Conservation (phyloP, 306 rosid species). For the Pueraria montana region DNA sequence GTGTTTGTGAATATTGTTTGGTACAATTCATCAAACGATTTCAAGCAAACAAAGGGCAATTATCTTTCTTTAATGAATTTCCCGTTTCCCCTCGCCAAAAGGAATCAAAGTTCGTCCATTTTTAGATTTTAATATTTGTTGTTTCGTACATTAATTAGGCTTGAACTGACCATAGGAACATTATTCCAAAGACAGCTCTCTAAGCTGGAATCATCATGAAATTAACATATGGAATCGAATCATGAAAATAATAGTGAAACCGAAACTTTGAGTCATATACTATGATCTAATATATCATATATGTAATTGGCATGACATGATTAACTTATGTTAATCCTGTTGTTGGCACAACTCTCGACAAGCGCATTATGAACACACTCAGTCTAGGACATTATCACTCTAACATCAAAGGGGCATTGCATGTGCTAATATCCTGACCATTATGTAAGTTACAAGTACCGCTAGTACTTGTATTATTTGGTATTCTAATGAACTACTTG, state of each 20-base stretch:
- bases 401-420: constrained; percentile 45
- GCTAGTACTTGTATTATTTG: constrained; percentile 25
- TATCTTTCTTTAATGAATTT: not conserved
- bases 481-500: not conserved
- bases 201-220: constrained; percentile 23
- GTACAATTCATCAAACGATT: not conserved
- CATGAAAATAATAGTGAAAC: not conserved
- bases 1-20: too few species aligned
- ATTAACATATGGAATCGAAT: constrained; percentile 33
- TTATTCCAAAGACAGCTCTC: constrained; percentile 1
- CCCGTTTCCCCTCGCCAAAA: not conserved
- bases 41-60: not conserved
- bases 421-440: constrained; percentile 55
- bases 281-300: not conserved
- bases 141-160: not conserved
- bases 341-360: constrained; percentile 50
- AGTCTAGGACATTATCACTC: not conserved
- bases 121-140: not conserved
- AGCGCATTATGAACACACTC: not conserved
- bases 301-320: constrained; percentile 34
- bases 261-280: not conserved
- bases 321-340: constrained; percentile 19
- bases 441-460: not conserved
- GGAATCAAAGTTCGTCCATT: not conserved
- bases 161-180: not conserved